Base-by-base conservation (phyloP, 2,329 filamentous ascomycete genomes). In the Colletotrichum sp. region DNA sequence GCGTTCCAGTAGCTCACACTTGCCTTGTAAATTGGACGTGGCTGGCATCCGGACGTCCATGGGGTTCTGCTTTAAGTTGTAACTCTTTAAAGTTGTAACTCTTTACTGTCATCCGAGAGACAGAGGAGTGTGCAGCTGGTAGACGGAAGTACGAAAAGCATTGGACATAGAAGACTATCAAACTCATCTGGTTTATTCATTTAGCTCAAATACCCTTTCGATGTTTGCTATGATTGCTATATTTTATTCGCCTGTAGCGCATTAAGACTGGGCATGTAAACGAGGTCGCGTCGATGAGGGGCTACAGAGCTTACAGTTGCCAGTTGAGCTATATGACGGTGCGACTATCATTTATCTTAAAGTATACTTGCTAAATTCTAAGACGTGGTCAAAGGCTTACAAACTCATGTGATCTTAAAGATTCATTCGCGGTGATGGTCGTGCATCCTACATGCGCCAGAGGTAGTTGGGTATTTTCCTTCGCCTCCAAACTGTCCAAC, bases 1-100 rank as follows among this genome's bases (percentile, higher is more conserved):
- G 18, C 0, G 18, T 48, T n/a, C 16, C 12, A 18, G 0, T n/a
- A 48, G 18, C 1, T n/a, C 39, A 5, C 1, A 4, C 39, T 43
- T n/a, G 18, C 39, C 2, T n/a, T n/a, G 18, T n/a, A 43, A n/a
- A 3, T 43, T 43, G 8, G 3, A 3, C 3, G 39, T 48, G 4
- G 39, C 39, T n/a, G 39, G 39, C 39, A 48, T 12, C 39, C 18
- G 39, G 39, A n/a, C 1, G 39, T 3, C 1, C 39, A 1, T n/a
- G 2, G 18, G 6, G 39, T 10, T 1, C 4, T 9, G 8, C 16
- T n/a, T 5, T 4, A n/a, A 16, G 39, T 18, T 0, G 6, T 48
- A 5, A n/a, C 39, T n/a, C 16, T 43, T n/a, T n/a, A 43, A 26
- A 26, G 39, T 18, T 1, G 6, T 43, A 4, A n/a, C 39, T n/a